Evolutionary conservation across 192 early-diverging fungal species (phyloP), one percentile per base, ranked within the genome.

Genomic region (Backusella sp.): DNA sequence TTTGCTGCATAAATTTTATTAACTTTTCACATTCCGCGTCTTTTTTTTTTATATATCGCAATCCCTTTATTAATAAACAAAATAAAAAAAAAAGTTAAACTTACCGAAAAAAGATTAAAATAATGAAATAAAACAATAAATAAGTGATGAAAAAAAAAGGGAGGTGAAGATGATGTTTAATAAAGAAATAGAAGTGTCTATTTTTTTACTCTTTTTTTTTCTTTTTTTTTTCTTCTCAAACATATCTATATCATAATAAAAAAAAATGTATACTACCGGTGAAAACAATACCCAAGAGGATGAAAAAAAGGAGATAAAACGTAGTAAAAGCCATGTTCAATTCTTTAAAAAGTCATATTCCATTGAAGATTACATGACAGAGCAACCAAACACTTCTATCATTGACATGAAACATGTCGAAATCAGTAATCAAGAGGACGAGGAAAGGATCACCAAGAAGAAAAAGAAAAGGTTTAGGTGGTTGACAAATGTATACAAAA

Each of bases 1-100:
- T 28, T 62, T 28, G 26, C 28, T 68, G 35, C 66, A 68, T 68
- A 32, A 68, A 35, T 68, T 35, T 32, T 36, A 35, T 68, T 36
- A 68, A n/a, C 15, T 36, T 35, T 36, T 68, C n/a, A 68, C 66
- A 32, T 68, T 35, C 66, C 56, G 26, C 46, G 46, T 49, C n/a
- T 49, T n/a, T 44, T 44, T 44, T 44, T 0, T 44, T 4, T n/a
- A 49, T 49, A 49, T 1, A n/a, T 49, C 46, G 19, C 23, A 28
- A 62, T 62, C 56, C 56, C 56, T 62, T 62, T 62, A 62, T 62
- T 62, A n/a, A 68, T 35, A 36, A 36, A 68, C 26, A 32, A n/a
- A 35, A 68, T 32, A 32, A 21, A 6, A 67, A n/a, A n/a, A 66
- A 34, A 35, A 28, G 26, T 34, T 35, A 17, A 68, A 68, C 26